phyloP scores from a whole-genome alignment of 176 grass and related monocot genomes.

The Rhynchospora tenuis region DNA sequence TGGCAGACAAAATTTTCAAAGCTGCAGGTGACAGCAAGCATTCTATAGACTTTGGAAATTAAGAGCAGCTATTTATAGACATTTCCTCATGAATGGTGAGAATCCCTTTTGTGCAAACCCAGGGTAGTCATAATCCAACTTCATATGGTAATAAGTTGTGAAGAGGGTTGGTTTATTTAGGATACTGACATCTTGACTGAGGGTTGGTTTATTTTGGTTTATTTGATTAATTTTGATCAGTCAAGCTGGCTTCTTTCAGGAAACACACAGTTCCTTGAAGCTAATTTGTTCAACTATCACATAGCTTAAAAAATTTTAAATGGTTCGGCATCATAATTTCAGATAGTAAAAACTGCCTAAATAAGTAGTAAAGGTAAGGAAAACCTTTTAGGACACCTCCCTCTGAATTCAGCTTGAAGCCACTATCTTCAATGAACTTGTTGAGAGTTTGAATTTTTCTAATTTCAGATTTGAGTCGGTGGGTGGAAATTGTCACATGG shows the following conservation, averaged over 20 bases:
- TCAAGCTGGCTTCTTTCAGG: no score
- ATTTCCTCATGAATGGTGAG: not conserved
- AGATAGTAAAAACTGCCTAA: constrained; percentile 1
- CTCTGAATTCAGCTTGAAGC: constrained; percentile 88
- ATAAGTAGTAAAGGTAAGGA: constrained; percentile 6
- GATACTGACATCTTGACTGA: no score
- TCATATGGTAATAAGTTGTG: not conserved
- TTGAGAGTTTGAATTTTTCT: constrained; percentile 70
- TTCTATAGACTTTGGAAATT: not conserved
- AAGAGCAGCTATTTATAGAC: not conserved
- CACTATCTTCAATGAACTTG: constrained; percentile 79
- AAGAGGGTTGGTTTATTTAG: not conserved
- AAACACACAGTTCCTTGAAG: no score
- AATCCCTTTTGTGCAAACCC: not conserved
- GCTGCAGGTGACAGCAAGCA: not conserved
- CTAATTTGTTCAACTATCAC: no score
- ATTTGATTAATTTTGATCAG: no score
- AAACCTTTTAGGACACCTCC: constrained; percentile 89
- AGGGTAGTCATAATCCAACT: not conserved
- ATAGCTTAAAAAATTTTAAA: not conserved
- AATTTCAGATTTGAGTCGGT: constrained; percentile 65
- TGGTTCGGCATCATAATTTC: not conserved
- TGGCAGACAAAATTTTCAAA: not conserved
- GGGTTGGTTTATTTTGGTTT: not conserved
- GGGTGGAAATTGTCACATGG: constrained; percentile 76